Base-by-base conservation (phyloP, 176 grass and related monocot genomes). In the Oryza australiensis region DNA sequence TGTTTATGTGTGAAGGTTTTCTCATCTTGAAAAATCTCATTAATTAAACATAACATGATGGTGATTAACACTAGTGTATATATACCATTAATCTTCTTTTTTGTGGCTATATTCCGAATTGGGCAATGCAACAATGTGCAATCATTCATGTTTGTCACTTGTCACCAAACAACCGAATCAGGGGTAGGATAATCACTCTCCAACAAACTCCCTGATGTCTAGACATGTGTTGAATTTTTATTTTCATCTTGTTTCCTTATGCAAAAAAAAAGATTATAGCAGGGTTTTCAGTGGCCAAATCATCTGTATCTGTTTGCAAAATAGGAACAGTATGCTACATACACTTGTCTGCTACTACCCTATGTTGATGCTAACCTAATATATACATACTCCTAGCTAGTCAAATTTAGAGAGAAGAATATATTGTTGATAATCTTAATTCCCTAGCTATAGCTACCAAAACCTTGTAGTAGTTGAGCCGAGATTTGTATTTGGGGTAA, bases 51-150 rank as follows among this genome's bases (percentile, higher is more conserved):
- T 40, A 46, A 53, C 16, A 53, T 22, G 18, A 53, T 46, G 13
- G 15, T 53, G 16, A 46, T 46, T 46, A 46, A 15, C 12, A 46
- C 43, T 40, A 40, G 0, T 5, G 12, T 48, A 0, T 20, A 0
- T 20, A 51, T 1, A 8, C 49, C 49, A 53, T 20, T 5, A 9
- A 10, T 40, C 7, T 15, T 46, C 43, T 14, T 46, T 46, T 46
- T 13, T 46, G 11, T 40, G 13, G 10, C 5, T 20, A 14, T 26
- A 43, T 59, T 32, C 62, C 76, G 30, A 7, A 79, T 66, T 32
- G 12, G 62, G 76, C 62, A 79, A 79, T 79, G 27, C 41, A 48
- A 33, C 76, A 23, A 78, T 38, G 62, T 78, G 40, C 41, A 49
- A 12, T 33, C 41, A 49, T 48, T 5, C 35, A 37, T 37, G 35